Evolutionary conservation across 2,329 filamentous ascomycete genomes (phyloP).

Genomic region (Passalora sequoiae): DNA sequence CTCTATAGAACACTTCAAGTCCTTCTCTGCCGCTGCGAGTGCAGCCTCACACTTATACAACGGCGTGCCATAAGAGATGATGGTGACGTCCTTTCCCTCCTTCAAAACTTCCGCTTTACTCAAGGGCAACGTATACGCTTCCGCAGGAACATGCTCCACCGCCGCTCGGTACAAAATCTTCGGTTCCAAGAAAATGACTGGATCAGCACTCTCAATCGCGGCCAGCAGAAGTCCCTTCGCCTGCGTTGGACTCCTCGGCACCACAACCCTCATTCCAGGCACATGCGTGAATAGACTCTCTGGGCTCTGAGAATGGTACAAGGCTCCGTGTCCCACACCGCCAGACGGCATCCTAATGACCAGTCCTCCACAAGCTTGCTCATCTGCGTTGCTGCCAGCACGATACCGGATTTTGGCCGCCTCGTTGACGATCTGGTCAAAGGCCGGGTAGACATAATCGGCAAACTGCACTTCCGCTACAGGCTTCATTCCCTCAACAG

Average conservation of each 20-base stretch:
- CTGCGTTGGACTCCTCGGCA: slow-evolving; percentile 79
- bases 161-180: slow-evolving; percentile 89
- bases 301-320: slow-evolving; percentile 87
- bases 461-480: slow-evolving; percentile 95
- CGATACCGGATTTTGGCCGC: slow-evolving; percentile 83
- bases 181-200: slow-evolving; percentile 88
- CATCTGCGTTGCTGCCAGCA: slow-evolving; percentile 48
- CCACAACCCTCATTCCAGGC: slow-evolving; percentile 76
- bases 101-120: slow-evolving; percentile 82
- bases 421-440: slow-evolving; percentile 92
- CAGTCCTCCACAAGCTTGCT: slow-evolving; percentile 60
- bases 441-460: slow-evolving; percentile 88
- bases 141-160: slow-evolving; percentile 82
- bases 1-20: slow-evolving; percentile 71
- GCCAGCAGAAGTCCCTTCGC: slow-evolving; percentile 81
- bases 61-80: slow-evolving; percentile 85
- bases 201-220: slow-evolving; percentile 73
- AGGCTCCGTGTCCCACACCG: slow-evolving; percentile 78
- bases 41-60: slow-evolving; percentile 77
- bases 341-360: slow-evolving; percentile 89
- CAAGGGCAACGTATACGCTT: slow-evolving; percentile 74
- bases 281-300: slow-evolving; percentile 85
- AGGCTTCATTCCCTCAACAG: slow-evolving; percentile 85
- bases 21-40: slow-evolving; percentile 68
- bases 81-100: slow-evolving; percentile 70